Evolutionary conservation across 2,329 filamentous ascomycete species (phyloP), one percentile per base, ranked within the genome.

Genomic region (Phaeosphaeria sp.): DNA sequence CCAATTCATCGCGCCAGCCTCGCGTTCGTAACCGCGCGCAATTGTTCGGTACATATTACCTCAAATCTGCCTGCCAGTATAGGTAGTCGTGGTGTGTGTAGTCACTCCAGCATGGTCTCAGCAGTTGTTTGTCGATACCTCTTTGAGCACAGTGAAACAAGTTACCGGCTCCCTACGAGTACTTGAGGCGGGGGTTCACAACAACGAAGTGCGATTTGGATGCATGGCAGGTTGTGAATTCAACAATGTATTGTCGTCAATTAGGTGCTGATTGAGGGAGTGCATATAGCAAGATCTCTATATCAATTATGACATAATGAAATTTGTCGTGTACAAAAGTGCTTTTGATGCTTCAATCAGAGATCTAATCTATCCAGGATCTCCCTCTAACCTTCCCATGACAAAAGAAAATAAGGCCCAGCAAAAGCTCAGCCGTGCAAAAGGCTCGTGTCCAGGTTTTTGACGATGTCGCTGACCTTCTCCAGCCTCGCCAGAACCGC

Each of bases 401-500:
- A 20, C 21, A 25, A 23, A 10, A n/a, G 9, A 23, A 23, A 15
- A 6, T 15, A 4, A 46, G 3, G 9, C 25, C 9, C 6, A 10
- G 13, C 20, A 13, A 10, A 46, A 5, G 5, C 7, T 25, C 22
- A 46, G 21, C 44, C 22, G n/a, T 46, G 44, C 21, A 46, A n/a
- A 13, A 46, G 13, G n/a, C 46, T 48, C 6, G 27, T 48, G 10
- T 51, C 36, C 22, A 43, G 7, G 39, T 51, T 91, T 52, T 87
- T 85, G 13, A 91, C 90, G 79, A 96, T 92, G 69, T 88, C 88
- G 23, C 89, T 89, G 1, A 97, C 89, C 69, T 97, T 91, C 3
- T 87, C 89, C 49, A 97, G 81, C 46, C 87, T 84, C 17, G 90
- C 84, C 67, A 97, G 86, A 13, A 97, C 92, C 66, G 91, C 83